These are phyloP conservation scores for Yarrowia yakushimensis DNA, from an alignment of 805 yeast species.

Conservation along the genomic window DNA sequence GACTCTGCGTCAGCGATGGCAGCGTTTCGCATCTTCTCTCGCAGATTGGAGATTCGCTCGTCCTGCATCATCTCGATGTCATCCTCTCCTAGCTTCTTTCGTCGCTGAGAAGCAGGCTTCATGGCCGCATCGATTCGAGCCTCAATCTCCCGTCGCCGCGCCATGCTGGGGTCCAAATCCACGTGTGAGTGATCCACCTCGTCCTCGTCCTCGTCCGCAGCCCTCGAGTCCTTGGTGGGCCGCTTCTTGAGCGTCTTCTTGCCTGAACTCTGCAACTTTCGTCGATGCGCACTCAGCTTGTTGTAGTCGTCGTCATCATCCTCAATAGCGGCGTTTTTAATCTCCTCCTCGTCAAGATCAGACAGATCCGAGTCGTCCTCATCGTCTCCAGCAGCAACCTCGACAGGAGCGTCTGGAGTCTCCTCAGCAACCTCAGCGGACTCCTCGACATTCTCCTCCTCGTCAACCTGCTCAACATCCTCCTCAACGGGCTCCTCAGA, in stretches of 20 bases:
- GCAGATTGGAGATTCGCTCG: conserved; percentile 74
- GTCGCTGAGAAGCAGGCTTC: conserved; percentile 51
- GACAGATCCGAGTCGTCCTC: conserved; percentile 47
- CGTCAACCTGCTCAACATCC: not conserved
- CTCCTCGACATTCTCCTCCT: not conserved
- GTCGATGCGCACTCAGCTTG: conserved; percentile 40
- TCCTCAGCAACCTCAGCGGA: not conserved
- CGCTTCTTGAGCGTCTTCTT: conserved; percentile 28
- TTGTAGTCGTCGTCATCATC: conserved; percentile 41
- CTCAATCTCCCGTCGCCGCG: conserved; percentile 74
- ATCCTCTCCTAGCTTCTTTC: conserved; percentile 76
- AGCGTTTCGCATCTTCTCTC: conserved; percentile 81
- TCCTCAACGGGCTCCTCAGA: conserved; percentile 4
- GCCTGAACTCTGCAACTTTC: conserved; percentile 26
- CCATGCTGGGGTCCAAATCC: conserved; percentile 38
- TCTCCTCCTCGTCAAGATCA: conserved; percentile 42
- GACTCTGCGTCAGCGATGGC: conserved; percentile 53
- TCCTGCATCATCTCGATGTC: conserved; percentile 95
- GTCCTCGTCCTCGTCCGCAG: conserved; percentile 30
- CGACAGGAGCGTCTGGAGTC: not conserved
- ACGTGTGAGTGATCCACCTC: conserved; percentile 31
- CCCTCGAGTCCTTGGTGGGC: conserved; percentile 28
- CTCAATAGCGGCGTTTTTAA: conserved; percentile 36
- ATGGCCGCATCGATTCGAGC: conserved; percentile 74
- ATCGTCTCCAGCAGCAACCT: conserved; percentile 25